Evolutionary conservation across 345 rosid species (phyloP), one percentile per base, ranked within the genome.

Genomic region (Aquilaria malaccensis): DNA sequence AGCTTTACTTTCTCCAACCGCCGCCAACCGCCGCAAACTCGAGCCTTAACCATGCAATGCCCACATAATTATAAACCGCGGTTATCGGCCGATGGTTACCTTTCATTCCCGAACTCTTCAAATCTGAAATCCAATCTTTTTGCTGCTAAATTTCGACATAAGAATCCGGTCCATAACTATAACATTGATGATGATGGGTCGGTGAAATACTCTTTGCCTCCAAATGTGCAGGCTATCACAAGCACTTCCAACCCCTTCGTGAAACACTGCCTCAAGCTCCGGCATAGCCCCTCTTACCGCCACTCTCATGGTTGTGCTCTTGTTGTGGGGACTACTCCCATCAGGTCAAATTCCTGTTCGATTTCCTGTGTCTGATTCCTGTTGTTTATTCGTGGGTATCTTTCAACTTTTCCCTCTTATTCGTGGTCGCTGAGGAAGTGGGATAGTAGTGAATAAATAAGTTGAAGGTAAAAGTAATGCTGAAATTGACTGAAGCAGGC

Each of bases 231-330:
- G 9, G 73, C 72, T 60, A 81, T 93, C 52, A 66, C 84, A 2
- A 87, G 97, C 75, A 73, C 92, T 14, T 70, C 95, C 46, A 93
- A 93, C 76, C 85, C 97, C 33, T 87, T 87, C 66, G 84, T 93
- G 37, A 89, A 86, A 72, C 97, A 89, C 79, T 93, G 98, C 67
- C 77, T 85, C 51, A 93, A 86, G 85, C 97, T 93, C 52, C 81
- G 80, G 7, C 85, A 74, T 48, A 84, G 79, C 82, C 79, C 98
- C 45, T 80, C 92, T 66, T 89, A 93, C 60, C 96, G 98, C 56
- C 90, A 86, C 75, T 67, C 83, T 45, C 90, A 89, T 76, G 74
- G 76, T 62, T 83, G 90, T 54, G 88, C 74, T 78, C 85, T 93
- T 30, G 79, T 93, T 70, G 84, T 93, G 59, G 97, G 99, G 51